These are phyloP conservation scores for Candida berthetii DNA, from an alignment of 805 yeast genomes.

Conservation along the genomic window DNA sequence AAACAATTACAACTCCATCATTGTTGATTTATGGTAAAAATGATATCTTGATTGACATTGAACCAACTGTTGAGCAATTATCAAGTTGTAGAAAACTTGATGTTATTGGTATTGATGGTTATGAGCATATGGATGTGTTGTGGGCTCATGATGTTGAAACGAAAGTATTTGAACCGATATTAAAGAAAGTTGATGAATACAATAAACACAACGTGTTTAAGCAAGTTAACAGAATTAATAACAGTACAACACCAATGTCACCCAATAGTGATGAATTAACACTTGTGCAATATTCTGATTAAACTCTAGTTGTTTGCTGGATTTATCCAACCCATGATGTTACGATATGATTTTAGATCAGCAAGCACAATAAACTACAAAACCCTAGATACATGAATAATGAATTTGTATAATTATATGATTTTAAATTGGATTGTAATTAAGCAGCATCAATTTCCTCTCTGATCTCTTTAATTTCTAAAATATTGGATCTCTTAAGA, in stretches of 20 bases:
- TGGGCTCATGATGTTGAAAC: slow-evolving; percentile 63
- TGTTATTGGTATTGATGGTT: slow-evolving; percentile 41
- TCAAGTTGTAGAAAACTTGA: slow-evolving; percentile 28
- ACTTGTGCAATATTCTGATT: neutral
- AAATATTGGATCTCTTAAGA: slow-evolving; percentile 25
- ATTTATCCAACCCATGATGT: no score
- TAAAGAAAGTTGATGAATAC: slow-evolving; percentile 28
- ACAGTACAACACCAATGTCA: neutral
- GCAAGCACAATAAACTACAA: no score
- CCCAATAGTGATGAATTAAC: neutral
- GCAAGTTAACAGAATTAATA: neutral
- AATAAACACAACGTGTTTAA: neutral
- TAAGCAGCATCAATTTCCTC: slow-evolving; percentile 14
- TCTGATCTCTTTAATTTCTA: slow-evolving; percentile 41
- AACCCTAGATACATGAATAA: no score
- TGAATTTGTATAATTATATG: no score
- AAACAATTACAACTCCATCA: slow-evolving; percentile 52
- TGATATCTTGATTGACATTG: slow-evolving; percentile 71
- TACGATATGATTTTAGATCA: no score
- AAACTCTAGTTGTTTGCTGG: no score
- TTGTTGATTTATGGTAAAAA: slow-evolving; percentile 61
- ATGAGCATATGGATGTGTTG: slow-evolving; percentile 76
- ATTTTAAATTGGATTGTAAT: no score
- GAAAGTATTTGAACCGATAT: slow-evolving; percentile 32
- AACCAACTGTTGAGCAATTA: slow-evolving; percentile 48